These are phyloP conservation scores for Lycium ferocissimum DNA, from an alignment of 257 asterid genomes.

Conservation along the genomic window DNA sequence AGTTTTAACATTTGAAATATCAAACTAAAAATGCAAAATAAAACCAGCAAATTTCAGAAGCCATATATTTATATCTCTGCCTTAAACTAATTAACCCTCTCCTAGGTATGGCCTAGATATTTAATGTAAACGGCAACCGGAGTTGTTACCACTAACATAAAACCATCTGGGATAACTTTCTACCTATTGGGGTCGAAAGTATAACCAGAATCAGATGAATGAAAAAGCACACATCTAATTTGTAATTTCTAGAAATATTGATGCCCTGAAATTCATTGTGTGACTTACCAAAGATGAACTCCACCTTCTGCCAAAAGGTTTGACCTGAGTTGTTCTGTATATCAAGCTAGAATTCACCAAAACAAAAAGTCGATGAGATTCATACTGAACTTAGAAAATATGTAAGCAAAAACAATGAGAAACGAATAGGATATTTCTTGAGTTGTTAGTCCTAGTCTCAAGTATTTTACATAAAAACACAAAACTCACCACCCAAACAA, in stretches of 20 bases:
- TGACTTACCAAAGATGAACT: constrained; percentile 83
- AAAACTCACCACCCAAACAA: constrained; percentile 18
- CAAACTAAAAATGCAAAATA: constrained; percentile 16
- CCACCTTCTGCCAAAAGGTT: constrained; percentile 80
- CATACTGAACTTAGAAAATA: constrained; percentile 19
- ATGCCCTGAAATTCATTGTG: neutral
- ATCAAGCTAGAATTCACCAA: constrained; percentile 76
- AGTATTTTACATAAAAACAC: neutral
- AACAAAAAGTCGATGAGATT: constrained; percentile 35
- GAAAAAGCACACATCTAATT: neutral
- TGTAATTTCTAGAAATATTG: constrained; percentile 1
- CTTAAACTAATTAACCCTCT: neutral
- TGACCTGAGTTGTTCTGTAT: constrained; percentile 82
- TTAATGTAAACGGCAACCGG: neutral
- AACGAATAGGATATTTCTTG: constrained; percentile 5
- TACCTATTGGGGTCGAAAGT: constrained; percentile 9
- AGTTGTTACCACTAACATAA: neutral
- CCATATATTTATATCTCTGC: neutral
- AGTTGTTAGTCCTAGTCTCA: neutral
- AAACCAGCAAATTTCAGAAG: neutral
- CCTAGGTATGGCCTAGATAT: neutral
- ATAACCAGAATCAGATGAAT: constrained; percentile 14
- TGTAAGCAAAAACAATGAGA: constrained; percentile 20
- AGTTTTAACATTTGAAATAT: neutral
- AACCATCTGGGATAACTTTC: constrained; percentile 10